phyloP scores from a whole-genome alignment of 495 filamentous ascomycete species.

The Rhypophila decipiens region DNA sequence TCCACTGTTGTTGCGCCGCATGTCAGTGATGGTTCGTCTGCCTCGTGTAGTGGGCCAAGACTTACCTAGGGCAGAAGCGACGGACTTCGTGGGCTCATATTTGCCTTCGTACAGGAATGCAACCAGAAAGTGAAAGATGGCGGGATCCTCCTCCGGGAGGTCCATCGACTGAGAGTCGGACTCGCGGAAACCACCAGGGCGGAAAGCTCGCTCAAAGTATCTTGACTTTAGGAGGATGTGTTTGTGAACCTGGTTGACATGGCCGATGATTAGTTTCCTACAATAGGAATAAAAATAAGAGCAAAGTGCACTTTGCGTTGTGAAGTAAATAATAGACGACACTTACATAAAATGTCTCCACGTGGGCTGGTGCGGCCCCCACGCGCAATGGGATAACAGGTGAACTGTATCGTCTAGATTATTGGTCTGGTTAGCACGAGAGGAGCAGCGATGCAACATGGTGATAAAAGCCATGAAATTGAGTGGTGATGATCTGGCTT shows the following conservation, averaged over 20 bases:
- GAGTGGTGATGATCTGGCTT: neutral
- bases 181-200: slow-evolving; percentile 37
- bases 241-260: slow-evolving; percentile 29
- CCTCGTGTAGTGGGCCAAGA: too few species aligned
- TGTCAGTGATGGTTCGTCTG: too few species aligned
- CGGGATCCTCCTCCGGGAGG: slow-evolving; percentile 42
- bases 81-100: slow-evolving; percentile 37
- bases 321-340: neutral
- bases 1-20: slow-evolving; percentile 21
- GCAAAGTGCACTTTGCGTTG: neutral
- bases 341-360: slow-evolving; percentile 36
- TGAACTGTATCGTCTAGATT: slow-evolving; percentile 31
- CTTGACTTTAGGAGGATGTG: slow-evolving; percentile 36
- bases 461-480: too few species aligned
- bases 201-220: slow-evolving; percentile 39
- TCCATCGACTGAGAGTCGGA: slow-evolving; percentile 34
- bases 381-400: slow-evolving; percentile 38
- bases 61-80: slow-evolving; percentile 30
- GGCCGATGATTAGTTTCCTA: too few species aligned
- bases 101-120: slow-evolving; percentile 44
- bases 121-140: slow-evolving; percentile 43
- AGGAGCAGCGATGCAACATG: too few species aligned
- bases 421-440: slow-evolving; percentile 4
- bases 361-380: slow-evolving; percentile 22
- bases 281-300: too few species aligned